Conservation (phyloP, 345 rosid genomes). For the Toxicodendron radicans region DNA sequence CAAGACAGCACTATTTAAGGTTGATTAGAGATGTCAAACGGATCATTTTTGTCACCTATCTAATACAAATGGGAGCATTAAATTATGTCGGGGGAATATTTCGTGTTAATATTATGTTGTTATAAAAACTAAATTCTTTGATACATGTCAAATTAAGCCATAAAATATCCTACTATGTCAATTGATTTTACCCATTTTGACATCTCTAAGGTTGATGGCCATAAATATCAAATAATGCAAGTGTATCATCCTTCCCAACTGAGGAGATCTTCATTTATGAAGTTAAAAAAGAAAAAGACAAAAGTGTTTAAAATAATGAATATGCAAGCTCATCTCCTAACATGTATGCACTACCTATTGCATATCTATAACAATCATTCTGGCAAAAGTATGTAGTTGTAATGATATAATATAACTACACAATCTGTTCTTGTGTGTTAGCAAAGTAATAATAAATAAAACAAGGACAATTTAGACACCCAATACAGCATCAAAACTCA, state of each 20-base stretch:
- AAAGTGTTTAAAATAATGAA: not conserved
- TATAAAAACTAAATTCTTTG: no score
- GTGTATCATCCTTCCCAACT: not conserved
- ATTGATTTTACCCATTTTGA: no score
- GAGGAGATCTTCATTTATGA: not conserved
- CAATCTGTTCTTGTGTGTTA: not conserved
- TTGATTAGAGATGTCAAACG: no score
- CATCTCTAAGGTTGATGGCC: not conserved
- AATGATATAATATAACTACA: not conserved
- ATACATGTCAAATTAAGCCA: no score
- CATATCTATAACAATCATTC: not conserved
- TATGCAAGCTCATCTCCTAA: not conserved
- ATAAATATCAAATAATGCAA: not conserved
- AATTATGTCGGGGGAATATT: no score
- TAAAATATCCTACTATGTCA: no score
- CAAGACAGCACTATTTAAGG: no score
- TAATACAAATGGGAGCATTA: no score
- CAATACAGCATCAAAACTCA: not conserved
- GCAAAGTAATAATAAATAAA: not conserved
- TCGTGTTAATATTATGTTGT: no score
- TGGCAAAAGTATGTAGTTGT: not conserved
- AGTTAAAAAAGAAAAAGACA: not conserved
- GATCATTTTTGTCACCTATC: no score
- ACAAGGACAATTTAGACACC: not conserved
- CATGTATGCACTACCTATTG: not conserved